Base-by-base conservation (phyloP, 257 asterid genomes). In the Petunia axillaris region DNA sequence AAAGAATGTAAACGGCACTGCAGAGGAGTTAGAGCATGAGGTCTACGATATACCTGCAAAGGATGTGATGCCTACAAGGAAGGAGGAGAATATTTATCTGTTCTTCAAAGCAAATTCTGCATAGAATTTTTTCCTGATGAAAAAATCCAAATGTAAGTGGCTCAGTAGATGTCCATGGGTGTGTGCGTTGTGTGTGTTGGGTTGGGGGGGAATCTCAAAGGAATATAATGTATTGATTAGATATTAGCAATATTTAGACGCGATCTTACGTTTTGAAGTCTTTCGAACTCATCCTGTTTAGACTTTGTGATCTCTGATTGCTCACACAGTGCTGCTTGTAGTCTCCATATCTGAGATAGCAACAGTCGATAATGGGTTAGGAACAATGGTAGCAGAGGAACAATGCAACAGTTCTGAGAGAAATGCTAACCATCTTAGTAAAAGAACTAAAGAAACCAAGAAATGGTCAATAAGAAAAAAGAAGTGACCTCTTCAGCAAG, bases 91-190 rank as follows among this genome's bases (percentile, higher is more conserved):
- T 87, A 37, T 87, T 93, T 89, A 92, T 92, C 55, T 92, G 93
- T 78, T 89, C 93, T 59, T 92, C 98, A n/a, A 93, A 95, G 88
- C 99, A 93, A 85, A 95, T 88, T 71, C 98, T 90, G 74, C 99
- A 95, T 38, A 95, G 93, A 55, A 95, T 87, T 80, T 91, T 95
- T 86, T 95, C 98, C 99, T 93, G 92, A 78, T 74, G 82, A 83
- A 41, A 39, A 58, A 54, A 78, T 78, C 37, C 81, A 54, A 10
- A 2, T 25, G 41, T 78, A 80, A 44, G 86, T 71, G 81, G 75
- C 35, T 68, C 60, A 40, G 6, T 15, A 40, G 48, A 57, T 41
- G 40, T 7, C 52, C 59, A 13, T 43, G 25, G 25, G 25, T 25
- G 25, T 25, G 25, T 25, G 25, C 25, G 25, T 25, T 25, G 25